Percentiles rank a stretch among this genome's conserved stretches.
Evolutionary conservation across 2,329 filamentous ascomycete species (phyloP).

Genomic region (Dactylella cylindrospora): DNA sequence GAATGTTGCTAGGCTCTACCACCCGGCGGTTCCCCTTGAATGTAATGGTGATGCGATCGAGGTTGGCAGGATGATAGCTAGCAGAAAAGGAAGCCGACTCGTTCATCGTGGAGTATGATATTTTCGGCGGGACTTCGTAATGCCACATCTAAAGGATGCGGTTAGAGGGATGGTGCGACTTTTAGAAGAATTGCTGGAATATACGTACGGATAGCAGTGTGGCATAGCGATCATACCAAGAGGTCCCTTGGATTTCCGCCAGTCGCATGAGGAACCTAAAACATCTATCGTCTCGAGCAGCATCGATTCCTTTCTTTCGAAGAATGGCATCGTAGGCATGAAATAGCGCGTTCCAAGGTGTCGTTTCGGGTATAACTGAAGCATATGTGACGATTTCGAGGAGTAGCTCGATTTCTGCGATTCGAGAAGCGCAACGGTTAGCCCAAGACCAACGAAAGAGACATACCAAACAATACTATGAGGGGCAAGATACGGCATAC

Average conservation of each 20-base stretch:
- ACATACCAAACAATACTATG: background rate
- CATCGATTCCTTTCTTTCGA: conserved; percentile 41
- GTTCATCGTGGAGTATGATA: conserved; percentile 16
- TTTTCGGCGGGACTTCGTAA: conserved; percentile 37
- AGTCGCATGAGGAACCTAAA: conserved; percentile 44
- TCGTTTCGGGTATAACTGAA: conserved; percentile 42
- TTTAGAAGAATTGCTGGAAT: background rate
- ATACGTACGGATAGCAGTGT: conserved; percentile 36
- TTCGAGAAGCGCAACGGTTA: background rate
- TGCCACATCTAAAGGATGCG: conserved; percentile 29
- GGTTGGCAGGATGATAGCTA: conserved; percentile 25
- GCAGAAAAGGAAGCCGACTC: conserved; percentile 21
- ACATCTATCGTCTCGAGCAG: conserved; percentile 39
- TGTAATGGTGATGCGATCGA: conserved; percentile 35
- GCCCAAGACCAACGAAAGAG: background rate
- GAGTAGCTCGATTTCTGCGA: conserved; percentile 40
- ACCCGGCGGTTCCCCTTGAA: conserved; percentile 22
- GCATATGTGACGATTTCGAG: conserved; percentile 44
- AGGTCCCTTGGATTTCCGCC: conserved; percentile 40
- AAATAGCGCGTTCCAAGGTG: conserved; percentile 43
- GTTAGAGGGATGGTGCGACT: background rate
- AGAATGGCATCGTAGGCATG: conserved; percentile 42
- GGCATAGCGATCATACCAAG: conserved; percentile 42
- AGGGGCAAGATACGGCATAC: conserved; percentile 1
- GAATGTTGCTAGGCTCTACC: background rate